Percentiles rank a stretch among this genome's conserved stretches.
These are phyloP conservation scores for Triticum turgidum DNA, from an alignment of 176 grass and related monocot genomes.

Conservation along the genomic window DNA sequence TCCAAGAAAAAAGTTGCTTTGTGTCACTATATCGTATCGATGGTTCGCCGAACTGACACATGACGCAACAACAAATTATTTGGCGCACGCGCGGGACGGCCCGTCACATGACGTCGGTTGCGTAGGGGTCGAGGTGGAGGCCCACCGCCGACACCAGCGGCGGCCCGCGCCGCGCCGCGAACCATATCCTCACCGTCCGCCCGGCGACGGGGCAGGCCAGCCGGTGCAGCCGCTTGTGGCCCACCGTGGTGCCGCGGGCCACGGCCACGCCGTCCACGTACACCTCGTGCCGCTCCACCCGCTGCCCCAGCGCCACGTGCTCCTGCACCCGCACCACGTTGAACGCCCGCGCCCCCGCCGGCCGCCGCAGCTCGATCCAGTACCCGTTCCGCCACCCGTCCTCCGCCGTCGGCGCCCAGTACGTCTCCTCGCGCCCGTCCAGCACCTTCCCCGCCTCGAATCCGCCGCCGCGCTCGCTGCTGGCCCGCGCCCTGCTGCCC, in stretches of 20 bases:
- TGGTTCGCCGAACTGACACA: neutral
- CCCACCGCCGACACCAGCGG: constrained; percentile 79
- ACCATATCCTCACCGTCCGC: constrained; percentile 54
- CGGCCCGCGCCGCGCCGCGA: constrained; percentile 48
- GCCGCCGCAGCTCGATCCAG: constrained; percentile 71
- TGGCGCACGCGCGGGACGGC: neutral
- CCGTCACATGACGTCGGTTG: constrained; percentile 12
- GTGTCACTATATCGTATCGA: too few species aligned
- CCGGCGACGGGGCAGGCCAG: constrained; percentile 43
- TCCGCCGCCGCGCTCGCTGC: constrained; percentile 65
- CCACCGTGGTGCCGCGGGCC: constrained; percentile 67
- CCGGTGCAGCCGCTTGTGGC: constrained; percentile 90
- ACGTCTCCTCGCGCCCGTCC: constrained; percentile 66
- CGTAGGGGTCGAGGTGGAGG: constrained; percentile 72
- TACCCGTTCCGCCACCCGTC: constrained; percentile 35
- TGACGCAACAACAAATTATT: neutral
- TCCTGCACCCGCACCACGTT: constrained; percentile 89
- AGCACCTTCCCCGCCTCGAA: constrained; percentile 64
- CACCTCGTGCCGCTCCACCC: constrained; percentile 64
- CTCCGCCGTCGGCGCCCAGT: constrained; percentile 55
- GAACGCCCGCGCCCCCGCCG: constrained; percentile 25
- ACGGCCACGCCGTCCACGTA: constrained; percentile 50
- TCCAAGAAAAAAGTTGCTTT: too few species aligned
- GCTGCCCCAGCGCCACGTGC: constrained; percentile 76
- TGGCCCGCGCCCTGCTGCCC: constrained; percentile 51